Evolutionary conservation across 2,329 filamentous ascomycete species (phyloP).

Genomic region (Lithohypha guttulata): DNA sequence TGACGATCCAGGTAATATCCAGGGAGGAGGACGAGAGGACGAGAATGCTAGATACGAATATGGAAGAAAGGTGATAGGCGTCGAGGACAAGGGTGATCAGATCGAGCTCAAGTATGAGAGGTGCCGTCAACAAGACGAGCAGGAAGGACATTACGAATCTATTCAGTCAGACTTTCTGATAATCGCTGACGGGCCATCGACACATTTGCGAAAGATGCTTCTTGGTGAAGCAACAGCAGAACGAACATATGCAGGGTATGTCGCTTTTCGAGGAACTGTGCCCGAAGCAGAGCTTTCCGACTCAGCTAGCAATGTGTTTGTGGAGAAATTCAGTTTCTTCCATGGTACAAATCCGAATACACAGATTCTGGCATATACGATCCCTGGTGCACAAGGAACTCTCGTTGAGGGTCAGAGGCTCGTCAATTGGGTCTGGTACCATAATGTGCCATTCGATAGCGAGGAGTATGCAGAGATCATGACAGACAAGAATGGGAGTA

Average conservation of each 20-base stretch:
- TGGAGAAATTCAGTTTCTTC: conserved; percentile 33
- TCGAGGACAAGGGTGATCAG: conserved; percentile 9
- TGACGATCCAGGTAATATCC: too few relatives aligned
- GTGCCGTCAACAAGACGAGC: conserved; percentile 2
- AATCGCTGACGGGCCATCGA: conserved; percentile 14
- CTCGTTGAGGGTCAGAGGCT: conserved; percentile 31
- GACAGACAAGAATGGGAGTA: conserved; percentile 24
- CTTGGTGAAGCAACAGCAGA: conserved; percentile 8
- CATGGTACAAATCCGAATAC: conserved; percentile 25
- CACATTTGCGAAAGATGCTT: conserved; percentile 10
- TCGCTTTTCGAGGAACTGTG: conserved; percentile 34
- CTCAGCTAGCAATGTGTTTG: conserved; percentile 24
- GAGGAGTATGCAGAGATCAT: conserved; percentile 23
- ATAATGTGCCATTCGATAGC: conserved; percentile 23
- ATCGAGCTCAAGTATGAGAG: conserved; percentile 12
- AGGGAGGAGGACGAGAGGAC: conserved; percentile 20
- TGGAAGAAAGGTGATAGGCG: conserved; percentile 10
- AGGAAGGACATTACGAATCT: too few relatives aligned
- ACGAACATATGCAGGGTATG: conserved; percentile 28
- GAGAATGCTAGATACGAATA: conserved; percentile 11
- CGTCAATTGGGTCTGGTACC: conserved; percentile 40
- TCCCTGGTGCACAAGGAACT: conserved; percentile 31
- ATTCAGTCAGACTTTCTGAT: conserved; percentile 14
- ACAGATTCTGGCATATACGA: conserved; percentile 35
- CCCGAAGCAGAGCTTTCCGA: conserved; percentile 23